Evolutionary conservation across 768 basidiomycete genomes (phyloP), one percentile per base, ranked within the genome.

Genomic region (Mycena chlorophos): DNA sequence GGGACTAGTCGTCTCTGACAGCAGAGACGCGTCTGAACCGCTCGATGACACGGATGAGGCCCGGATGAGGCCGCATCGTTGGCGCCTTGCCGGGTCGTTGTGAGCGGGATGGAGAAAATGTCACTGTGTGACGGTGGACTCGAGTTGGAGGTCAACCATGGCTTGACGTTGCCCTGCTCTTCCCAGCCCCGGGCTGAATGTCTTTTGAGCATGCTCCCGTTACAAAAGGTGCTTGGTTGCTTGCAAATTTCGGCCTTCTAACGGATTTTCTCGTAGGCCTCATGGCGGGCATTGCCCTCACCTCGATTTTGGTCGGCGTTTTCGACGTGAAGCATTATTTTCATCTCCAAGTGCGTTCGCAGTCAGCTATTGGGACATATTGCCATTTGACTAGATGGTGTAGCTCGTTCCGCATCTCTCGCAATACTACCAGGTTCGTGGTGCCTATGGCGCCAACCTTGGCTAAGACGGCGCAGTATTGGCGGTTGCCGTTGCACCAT

Each of bases 321-420:
- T 88, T 94, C 65, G 93, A 94, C 64, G 73, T 91, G 62, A 96
- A 95, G 68, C 87, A 94, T 65, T 91, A 93, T 68, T 80, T 93
- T 56, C 90, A 94, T 68, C 76, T 97, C 2, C 94, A 90, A 75
- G 88, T 85, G 60, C 60, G 77, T 62, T 45, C 10, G 37, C 48
- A 19, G n/a, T 27, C 23, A 20, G 29, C 20, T 26, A 49, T 23
- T 31, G 16, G 49, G 52, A 49, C 52, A 29, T 52, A 37, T 27
- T 64, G 49, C 45, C 47, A 45, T 52, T 53, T 57, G 46, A 55
- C 57, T 47, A 65, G 29, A 39, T 26, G 26, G 16, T 20, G 20
- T 59, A 94, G 86, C 81, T 95, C 37, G 82, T 90, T 20, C 94
- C 94, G 2, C 94, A 97, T 68, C 79, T 97, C 46, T 92, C 91